Percentiles rank a stretch among this genome's conserved stretches.
phyloP scores from a whole-genome alignment of 2,329 filamentous ascomycete genomes.

The Lasiodiplodia citricola region DNA sequence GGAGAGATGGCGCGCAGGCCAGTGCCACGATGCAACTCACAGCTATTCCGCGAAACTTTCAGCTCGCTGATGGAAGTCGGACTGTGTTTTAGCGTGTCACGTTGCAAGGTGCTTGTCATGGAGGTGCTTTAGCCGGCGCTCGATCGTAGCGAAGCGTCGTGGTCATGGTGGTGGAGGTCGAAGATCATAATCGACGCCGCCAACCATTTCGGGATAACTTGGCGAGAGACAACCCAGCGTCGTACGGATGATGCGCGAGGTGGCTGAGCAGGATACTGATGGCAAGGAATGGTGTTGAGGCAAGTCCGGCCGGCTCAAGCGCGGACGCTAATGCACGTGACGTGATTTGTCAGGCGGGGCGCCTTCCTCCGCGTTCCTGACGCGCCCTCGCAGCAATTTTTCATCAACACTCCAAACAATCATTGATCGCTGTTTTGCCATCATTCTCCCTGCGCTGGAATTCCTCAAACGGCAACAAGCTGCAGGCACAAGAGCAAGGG shows the following conservation, averaged over 20 bases:
- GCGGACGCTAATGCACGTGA: slow-evolving; percentile 1
- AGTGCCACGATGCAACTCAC: not conserved
- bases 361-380: slow-evolving; percentile 9
- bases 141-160: not conserved
- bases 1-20: not conserved
- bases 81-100: not conserved
- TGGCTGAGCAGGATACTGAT: not conserved
- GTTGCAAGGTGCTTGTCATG: not conserved
- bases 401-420: not conserved
- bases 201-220: not conserved
- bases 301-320: not conserved
- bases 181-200: not conserved
- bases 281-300: slow-evolving; percentile 16
- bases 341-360: slow-evolving; percentile 6
- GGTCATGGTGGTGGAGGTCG: not conserved
- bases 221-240: slow-evolving; percentile 11
- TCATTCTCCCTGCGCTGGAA: not conserved
- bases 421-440: not conserved
- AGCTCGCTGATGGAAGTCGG: not conserved
- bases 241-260: not conserved
- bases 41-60: not conserved
- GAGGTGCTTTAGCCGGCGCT: not conserved
- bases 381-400: not conserved
- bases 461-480: not conserved
- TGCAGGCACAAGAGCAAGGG: slow-evolving; percentile 1